These are phyloP conservation scores for Diaporthe sp. DNA, from an alignment of 2,329 filamentous ascomycete genomes.

Conservation along the genomic window DNA sequence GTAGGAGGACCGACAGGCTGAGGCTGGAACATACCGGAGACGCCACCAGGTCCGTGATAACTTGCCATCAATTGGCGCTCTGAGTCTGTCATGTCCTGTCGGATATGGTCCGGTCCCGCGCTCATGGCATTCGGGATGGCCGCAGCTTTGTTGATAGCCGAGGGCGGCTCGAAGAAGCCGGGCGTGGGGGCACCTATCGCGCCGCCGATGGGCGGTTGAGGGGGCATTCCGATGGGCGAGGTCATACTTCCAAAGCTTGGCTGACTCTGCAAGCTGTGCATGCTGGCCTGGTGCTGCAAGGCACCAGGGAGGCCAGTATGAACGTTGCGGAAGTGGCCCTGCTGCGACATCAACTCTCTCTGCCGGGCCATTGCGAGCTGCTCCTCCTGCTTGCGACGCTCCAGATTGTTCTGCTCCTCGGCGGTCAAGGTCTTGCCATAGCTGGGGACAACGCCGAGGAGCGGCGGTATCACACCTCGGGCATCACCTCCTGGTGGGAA, in stretches of 20 bases:
- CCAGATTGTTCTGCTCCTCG: conserved; percentile 97
- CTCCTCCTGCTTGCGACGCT: conserved; percentile 97
- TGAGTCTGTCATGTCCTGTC: conserved; percentile 74
- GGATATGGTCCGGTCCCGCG: conserved; percentile 65
- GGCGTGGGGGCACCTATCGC: conserved; percentile 67
- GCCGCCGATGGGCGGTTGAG: conserved; percentile 67
- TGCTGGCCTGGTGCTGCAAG: conserved; percentile 93
- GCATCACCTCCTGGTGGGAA: conserved; percentile 62
- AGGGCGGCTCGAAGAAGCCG: conserved; percentile 77
- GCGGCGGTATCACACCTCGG: conserved; percentile 83
- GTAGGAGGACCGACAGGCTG: conserved; percentile 55
- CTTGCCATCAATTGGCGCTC: conserved; percentile 68
- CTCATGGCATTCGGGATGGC: conserved; percentile 57
- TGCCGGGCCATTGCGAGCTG: conserved; percentile 97
- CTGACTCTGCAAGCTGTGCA: conserved; percentile 96
- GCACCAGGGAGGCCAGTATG: conserved; percentile 63
- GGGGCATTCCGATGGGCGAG: conserved; percentile 78
- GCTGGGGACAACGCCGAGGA: conserved; percentile 93
- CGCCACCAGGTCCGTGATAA: conserved; percentile 51
- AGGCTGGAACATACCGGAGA: conserved; percentile 51
- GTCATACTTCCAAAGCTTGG: conserved; percentile 96
- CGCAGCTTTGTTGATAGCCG: conserved; percentile 57
- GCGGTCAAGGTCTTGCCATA: conserved; percentile 97
- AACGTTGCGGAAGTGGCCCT: conserved; percentile 83
- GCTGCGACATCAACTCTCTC: conserved; percentile 90